phyloP scores from a whole-genome alignment of 768 basidiomycete species.

The Mycena maculata region DNA sequence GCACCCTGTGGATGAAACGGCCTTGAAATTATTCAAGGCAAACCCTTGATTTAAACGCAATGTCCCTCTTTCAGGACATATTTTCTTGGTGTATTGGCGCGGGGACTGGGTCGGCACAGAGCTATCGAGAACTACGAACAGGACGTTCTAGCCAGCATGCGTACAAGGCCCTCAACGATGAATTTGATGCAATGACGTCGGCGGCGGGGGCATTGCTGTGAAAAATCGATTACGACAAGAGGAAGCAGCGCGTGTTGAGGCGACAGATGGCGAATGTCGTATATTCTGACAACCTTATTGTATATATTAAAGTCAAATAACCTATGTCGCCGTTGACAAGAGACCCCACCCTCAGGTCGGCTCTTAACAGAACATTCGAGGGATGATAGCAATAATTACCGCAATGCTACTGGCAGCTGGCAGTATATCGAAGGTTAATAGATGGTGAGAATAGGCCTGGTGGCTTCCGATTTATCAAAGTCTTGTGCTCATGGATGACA shows the following conservation, averaged over 20 bases:
- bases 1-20: constrained; percentile 72
- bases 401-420: neutral
- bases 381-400: constrained; percentile 13
- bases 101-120: constrained; percentile 15
- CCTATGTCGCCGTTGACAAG: constrained; percentile 24
- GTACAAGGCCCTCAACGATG: constrained; percentile 1
- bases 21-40: constrained; percentile 53
- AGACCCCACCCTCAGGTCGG: constrained; percentile 1
- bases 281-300: constrained; percentile 27
- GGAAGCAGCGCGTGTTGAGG: constrained; percentile 23
- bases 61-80: neutral
- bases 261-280: constrained; percentile 34
- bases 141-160: neutral
- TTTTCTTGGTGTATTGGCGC: neutral
- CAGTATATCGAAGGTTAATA: constrained; percentile 16
- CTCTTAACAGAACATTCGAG: constrained; percentile 7
- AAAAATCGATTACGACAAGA: constrained; percentile 17
- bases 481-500: constrained; percentile 12
- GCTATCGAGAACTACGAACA: neutral
- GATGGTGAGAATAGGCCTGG: neutral
- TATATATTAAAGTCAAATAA: constrained; percentile 31
- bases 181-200: constrained; percentile 10
- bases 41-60: constrained; percentile 16
- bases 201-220: constrained; percentile 11
- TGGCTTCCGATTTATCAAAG: neutral